Conservation (phyloP, 2,329 filamentous ascomycete genomes). For the Escovopsis sp. region DNA sequence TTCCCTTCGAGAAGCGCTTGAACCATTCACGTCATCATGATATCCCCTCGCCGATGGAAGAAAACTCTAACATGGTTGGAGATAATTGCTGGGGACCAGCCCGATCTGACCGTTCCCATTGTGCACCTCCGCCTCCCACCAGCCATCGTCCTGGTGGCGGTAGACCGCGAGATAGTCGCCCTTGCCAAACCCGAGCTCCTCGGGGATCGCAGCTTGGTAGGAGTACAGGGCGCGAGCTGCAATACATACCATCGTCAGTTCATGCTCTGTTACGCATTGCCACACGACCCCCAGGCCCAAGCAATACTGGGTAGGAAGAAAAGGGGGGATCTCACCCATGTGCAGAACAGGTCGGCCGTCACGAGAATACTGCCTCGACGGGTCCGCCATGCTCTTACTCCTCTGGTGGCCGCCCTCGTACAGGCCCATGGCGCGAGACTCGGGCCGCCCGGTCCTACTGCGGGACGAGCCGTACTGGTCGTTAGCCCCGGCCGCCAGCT, state of each 20-base stretch:
- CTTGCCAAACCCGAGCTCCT: conserved; percentile 85
- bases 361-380: conserved; percentile 64
- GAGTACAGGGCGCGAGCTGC: conserved; percentile 84
- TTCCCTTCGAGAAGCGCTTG: too few relatives aligned
- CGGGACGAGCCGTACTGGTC: conserved; percentile 44
- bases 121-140: conserved; percentile 96
- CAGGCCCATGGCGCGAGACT: conserved; percentile 36
- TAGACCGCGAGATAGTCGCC: conserved; percentile 82
- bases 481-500: conserved; percentile 42
- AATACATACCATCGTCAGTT: conserved; percentile 7
- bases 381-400: conserved; percentile 79
- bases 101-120: conserved; percentile 44
- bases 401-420: conserved; percentile 42
- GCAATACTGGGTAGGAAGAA: too few relatives aligned
- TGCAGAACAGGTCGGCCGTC: conserved; percentile 82
- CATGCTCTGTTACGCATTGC: too few relatives aligned
- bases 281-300: too few relatives aligned
- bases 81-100: conserved; percentile 54
- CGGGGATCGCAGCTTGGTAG: conserved; percentile 87
- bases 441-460: conserved; percentile 31
- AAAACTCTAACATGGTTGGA: conserved; percentile 32
- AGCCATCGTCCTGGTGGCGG: conserved; percentile 88
- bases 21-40: too few relatives aligned
- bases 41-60: too few relatives aligned
- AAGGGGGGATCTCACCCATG: conserved; percentile 58